Evolutionary conservation across 495 filamentous ascomycete species (phyloP).

Genomic region (Penicillium angulare): DNA sequence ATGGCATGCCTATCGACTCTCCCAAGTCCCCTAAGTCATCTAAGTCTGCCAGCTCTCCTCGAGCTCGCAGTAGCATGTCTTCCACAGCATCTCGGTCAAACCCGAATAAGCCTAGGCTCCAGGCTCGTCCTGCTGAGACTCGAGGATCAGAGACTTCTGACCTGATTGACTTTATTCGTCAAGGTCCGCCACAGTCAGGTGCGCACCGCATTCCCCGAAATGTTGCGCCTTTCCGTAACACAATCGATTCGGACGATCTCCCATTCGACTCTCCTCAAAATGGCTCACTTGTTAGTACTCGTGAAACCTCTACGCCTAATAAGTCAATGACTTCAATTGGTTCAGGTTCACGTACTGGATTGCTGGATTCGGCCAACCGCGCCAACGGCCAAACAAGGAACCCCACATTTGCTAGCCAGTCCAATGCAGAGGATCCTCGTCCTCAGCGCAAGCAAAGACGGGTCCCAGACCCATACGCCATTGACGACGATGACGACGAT

Average conservation of each 20-base stretch:
- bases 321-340: constrained; percentile 53
- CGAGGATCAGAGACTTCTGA: constrained; percentile 70
- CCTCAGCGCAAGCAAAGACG: constrained; percentile 67
- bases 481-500: constrained; percentile 83
- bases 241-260: constrained; percentile 81
- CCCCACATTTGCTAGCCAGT: constrained; percentile 9
- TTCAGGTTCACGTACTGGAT: constrained; percentile 61
- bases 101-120: constrained; percentile 45
- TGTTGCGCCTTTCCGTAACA: constrained; percentile 80
- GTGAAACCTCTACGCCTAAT: constrained; percentile 40
- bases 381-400: constrained; percentile 18
- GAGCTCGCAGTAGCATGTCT: not conserved
- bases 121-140: constrained; percentile 70
- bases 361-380: constrained; percentile 45
- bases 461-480: constrained; percentile 85
- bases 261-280: constrained; percentile 33
- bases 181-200: constrained; percentile 62
- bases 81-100: constrained; percentile 12
- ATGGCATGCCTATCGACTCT: constrained; percentile 10
- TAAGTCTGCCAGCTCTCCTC: constrained; percentile 3
- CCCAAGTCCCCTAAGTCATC: constrained; percentile 5
- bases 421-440: constrained; percentile 20
- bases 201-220: constrained; percentile 73
- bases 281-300: constrained; percentile 42
- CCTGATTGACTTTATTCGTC: constrained; percentile 90